A percentile compares a stretch with the other conserved stretches of the same genome.
Evolutionary conservation across 768 basidiomycete genomes (phyloP).

Genomic region (Russula sp.): DNA sequence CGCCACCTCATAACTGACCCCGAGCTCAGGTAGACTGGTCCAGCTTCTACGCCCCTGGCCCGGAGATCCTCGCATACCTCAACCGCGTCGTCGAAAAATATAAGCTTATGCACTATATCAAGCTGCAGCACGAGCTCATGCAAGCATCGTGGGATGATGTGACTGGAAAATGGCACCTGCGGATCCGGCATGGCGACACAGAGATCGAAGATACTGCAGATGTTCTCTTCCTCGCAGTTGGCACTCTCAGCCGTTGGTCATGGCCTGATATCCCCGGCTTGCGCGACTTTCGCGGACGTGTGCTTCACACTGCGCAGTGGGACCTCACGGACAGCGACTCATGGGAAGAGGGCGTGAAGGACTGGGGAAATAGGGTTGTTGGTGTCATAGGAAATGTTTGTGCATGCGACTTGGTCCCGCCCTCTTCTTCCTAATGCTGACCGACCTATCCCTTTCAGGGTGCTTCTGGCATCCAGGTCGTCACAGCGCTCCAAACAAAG

Average conservation of each 20-base stretch:
- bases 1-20: not conserved
- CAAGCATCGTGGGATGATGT: slow-evolving; percentile 11
- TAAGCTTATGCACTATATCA: slow-evolving; percentile 45
- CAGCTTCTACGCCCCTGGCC: slow-evolving; percentile 9
- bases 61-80: slow-evolving; percentile 49
- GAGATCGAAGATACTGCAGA: slow-evolving; percentile 49
- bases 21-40: slow-evolving; percentile 17
- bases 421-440: no score
- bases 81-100: slow-evolving; percentile 50
- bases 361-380: slow-evolving; percentile 47
- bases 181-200: not conserved
- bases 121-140: slow-evolving; percentile 38
- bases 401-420: no score
- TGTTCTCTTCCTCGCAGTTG: slow-evolving; percentile 49
- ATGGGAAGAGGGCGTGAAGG: no score
- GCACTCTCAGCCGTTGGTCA: slow-evolving; percentile 47
- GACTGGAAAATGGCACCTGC: slow-evolving; percentile 3
- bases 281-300: slow-evolving; percentile 45
- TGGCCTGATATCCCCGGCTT: slow-evolving; percentile 63
- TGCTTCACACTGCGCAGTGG: slow-evolving; percentile 53
- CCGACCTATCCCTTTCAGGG: slow-evolving; percentile 32
- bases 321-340: slow-evolving; percentile 21
- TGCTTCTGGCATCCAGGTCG: slow-evolving; percentile 55
- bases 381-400: slow-evolving; percentile 53
- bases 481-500: slow-evolving; percentile 47